Evolutionary conservation across 2,329 filamentous ascomycete genomes (phyloP).

Genomic region (Cucurbitaria berberidis): DNA sequence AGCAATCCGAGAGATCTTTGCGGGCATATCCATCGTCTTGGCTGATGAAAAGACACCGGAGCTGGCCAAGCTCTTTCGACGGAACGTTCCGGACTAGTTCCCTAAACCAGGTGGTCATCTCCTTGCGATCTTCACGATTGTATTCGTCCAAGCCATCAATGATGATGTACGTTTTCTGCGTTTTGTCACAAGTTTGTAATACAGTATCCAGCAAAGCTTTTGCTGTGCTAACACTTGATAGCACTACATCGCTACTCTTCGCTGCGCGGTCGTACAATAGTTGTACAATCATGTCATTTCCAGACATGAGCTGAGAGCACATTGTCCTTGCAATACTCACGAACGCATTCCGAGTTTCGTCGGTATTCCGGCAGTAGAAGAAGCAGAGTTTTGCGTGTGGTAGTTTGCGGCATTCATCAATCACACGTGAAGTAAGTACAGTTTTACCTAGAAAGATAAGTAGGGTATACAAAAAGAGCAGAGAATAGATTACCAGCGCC

Average conservation of each 20-base stretch:
- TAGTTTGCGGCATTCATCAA: not conserved
- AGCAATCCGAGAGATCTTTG: constrained; percentile 20
- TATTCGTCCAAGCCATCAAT: constrained; percentile 56
- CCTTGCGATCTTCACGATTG: constrained; percentile 27
- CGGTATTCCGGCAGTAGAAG: constrained; percentile 51
- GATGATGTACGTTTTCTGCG: constrained; percentile 46
- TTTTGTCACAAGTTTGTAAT: constrained; percentile 27
- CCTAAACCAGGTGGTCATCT: constrained; percentile 34
- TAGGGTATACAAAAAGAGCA: not conserved
- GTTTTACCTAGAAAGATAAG: constrained; percentile 47
- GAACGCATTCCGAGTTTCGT: constrained; percentile 31
- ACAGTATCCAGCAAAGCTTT: constrained; percentile 36
- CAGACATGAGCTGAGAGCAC: constrained; percentile 40
- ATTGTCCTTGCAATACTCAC: constrained; percentile 41
- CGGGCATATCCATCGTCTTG: constrained; percentile 36
- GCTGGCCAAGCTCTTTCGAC: constrained; percentile 24
- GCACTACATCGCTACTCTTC: not conserved
- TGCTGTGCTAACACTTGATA: not conserved
- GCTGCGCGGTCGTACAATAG: not conserved
- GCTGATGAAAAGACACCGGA: constrained; percentile 45
- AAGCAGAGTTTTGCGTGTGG: constrained; percentile 30
- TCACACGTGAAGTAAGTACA: constrained; percentile 14
- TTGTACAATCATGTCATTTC: constrained; percentile 30
- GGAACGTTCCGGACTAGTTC: constrained; percentile 10
- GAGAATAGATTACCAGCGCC: constrained; percentile 43